A percentile compares a stretch with the other conserved stretches of the same genome.
phyloP scores from a whole-genome alignment of 2,329 filamentous ascomycete genomes.

The Pochonia chlamydosporia region DNA sequence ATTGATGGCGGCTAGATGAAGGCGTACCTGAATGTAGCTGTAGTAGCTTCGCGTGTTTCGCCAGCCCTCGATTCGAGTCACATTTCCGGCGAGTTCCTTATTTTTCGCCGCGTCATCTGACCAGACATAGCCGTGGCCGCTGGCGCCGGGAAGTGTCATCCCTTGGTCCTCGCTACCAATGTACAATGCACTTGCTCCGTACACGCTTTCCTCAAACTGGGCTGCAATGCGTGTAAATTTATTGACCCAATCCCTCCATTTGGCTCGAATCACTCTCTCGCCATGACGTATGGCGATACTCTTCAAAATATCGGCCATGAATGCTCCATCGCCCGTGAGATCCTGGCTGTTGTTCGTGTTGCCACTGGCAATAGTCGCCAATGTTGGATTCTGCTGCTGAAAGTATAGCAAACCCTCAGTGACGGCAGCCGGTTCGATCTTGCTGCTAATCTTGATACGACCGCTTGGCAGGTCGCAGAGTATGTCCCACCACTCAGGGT shows the following conservation, averaged over 20 bases:
- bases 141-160: slow-evolving; percentile 49
- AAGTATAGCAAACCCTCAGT: slow-evolving; percentile 87
- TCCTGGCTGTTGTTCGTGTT: slow-evolving; percentile 47
- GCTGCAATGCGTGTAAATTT: slow-evolving; percentile 91
- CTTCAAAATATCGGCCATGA: slow-evolving; percentile 79
- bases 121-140: slow-evolving; percentile 95
- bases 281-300: slow-evolving; percentile 84
- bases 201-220: slow-evolving; percentile 92
- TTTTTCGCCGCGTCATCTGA: slow-evolving; percentile 72
- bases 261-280: slow-evolving; percentile 82
- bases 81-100: slow-evolving; percentile 84
- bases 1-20: not conserved
- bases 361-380: slow-evolving; percentile 43
- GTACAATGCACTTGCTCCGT: slow-evolving; percentile 84
- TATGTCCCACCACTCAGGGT: slow-evolving; percentile 97
- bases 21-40: slow-evolving; percentile 75
- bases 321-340: slow-evolving; percentile 77
- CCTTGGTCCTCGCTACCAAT: slow-evolving; percentile 72
- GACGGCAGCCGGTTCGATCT: slow-evolving; percentile 71
- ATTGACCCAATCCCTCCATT: slow-evolving; percentile 91
- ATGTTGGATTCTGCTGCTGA: slow-evolving; percentile 66
- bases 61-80: slow-evolving; percentile 93
- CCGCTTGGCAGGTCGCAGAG: slow-evolving; percentile 89
- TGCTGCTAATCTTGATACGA: slow-evolving; percentile 87
- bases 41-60: slow-evolving; percentile 93